Evolutionary conservation across 2,329 filamentous ascomycete species (phyloP).

Genomic region (Colletotrichum eremochloae): DNA sequence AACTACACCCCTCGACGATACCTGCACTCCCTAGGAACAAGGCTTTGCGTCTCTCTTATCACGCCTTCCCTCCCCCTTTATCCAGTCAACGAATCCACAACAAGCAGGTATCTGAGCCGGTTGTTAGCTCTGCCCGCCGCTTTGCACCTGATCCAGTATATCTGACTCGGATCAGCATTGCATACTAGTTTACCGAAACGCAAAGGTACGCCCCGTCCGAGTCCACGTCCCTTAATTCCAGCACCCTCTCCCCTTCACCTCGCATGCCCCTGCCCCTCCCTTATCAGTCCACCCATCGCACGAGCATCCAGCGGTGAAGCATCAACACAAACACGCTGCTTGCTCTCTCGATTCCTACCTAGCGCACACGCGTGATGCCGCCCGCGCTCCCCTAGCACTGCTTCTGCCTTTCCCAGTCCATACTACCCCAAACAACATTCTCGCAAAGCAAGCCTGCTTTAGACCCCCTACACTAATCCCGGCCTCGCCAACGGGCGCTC

Average conservation of each 20-base stretch:
- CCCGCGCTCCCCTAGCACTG: slow-evolving; percentile 12
- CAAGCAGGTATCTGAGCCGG: slow-evolving; percentile 38
- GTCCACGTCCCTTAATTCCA: slow-evolving; percentile 24
- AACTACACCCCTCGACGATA: slow-evolving; percentile 33
- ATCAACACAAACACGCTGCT: slow-evolving; percentile 34
- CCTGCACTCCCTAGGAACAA: slow-evolving; percentile 37
- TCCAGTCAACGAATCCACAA: slow-evolving; percentile 21
- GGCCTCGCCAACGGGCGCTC: slow-evolving; percentile 32
- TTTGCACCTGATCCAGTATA: slow-evolving; percentile 41
- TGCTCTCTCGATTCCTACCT: slow-evolving; percentile 37
- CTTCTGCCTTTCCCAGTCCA: slow-evolving; percentile 18
- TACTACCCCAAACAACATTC: slow-evolving; percentile 10
- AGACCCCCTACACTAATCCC: slow-evolving; percentile 23
- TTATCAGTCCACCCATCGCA: slow-evolving; percentile 41
- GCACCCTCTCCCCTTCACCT: slow-evolving; percentile 7
- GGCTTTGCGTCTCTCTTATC: slow-evolving; percentile 28
- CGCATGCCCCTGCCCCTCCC: slow-evolving; percentile 31
- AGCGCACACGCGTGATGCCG: slow-evolving; percentile 17
- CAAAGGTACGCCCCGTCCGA: slow-evolving; percentile 41
- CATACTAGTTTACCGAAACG: slow-evolving; percentile 38
- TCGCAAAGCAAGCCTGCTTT: slow-evolving; percentile 30
- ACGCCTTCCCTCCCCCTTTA: slow-evolving; percentile 8
- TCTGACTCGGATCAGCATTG: slow-evolving; percentile 40
- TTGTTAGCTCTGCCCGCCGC: slow-evolving; percentile 36
- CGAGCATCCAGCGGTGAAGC: slow-evolving; percentile 42